Evolutionary conservation across 805 yeast species (phyloP).

Genomic region (Candida khao-thaluensis): DNA sequence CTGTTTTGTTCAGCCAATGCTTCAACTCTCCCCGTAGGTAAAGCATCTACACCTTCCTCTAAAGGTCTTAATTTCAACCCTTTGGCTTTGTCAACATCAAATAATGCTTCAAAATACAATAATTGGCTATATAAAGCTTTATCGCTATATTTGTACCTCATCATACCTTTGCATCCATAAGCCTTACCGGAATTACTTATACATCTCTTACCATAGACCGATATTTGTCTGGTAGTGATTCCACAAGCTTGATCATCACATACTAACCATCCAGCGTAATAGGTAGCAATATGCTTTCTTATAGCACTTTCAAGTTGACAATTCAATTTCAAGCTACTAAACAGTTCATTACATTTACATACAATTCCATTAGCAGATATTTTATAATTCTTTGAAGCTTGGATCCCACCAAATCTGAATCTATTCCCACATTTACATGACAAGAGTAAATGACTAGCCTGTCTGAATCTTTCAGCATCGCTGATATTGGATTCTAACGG

Average conservation of each 20-base stretch:
- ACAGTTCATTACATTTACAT: constrained; percentile 60
- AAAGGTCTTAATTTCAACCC: constrained; percentile 54
- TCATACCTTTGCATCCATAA: constrained; percentile 72
- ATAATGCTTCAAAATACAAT: constrained; percentile 71
- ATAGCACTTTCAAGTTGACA: constrained; percentile 75
- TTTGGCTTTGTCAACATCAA: constrained; percentile 79
- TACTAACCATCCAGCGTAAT: constrained; percentile 81
- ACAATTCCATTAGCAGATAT: constrained; percentile 67
- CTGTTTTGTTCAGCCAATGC: constrained; percentile 82
- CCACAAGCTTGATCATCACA: constrained; percentile 90
- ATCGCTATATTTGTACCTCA: constrained; percentile 75
- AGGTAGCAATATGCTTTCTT: constrained; percentile 65
- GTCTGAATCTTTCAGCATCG: constrained; percentile 79
- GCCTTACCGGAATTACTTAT: constrained; percentile 62
- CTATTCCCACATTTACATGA: constrained; percentile 59
- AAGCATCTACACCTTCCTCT: constrained; percentile 29
- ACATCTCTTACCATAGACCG: constrained; percentile 88
- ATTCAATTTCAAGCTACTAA: constrained; percentile 56
- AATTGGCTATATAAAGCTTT: constrained; percentile 84
- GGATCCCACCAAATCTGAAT: constrained; percentile 75
- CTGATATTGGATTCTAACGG: constrained; percentile 81
- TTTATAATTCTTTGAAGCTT: constrained; percentile 57
- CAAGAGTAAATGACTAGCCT: constrained; percentile 53
- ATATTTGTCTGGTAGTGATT: constrained; percentile 73
- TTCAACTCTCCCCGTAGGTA: constrained; percentile 55